Evolutionary conservation across 306 rosid genomes (phyloP).

Genomic region (Carpinus fangiana): DNA sequence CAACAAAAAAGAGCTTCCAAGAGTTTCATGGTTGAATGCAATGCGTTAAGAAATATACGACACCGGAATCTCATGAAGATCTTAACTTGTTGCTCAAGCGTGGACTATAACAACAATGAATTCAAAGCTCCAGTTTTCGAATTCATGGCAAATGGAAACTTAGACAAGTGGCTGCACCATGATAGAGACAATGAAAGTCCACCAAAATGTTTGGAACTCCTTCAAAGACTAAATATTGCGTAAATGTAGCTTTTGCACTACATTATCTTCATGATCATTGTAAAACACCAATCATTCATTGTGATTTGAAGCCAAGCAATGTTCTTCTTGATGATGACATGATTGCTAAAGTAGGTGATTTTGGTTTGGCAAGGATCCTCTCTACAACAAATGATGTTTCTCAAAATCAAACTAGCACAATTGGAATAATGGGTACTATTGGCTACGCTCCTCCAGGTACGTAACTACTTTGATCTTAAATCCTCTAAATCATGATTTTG

Average conservation of each 20-base stretch:
- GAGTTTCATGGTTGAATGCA: constrained; percentile 30
- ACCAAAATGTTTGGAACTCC: neutral
- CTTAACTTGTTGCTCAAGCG: constrained; percentile 31
- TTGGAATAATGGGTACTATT: constrained; percentile 21
- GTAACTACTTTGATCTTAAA: neutral
- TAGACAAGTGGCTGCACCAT: constrained; percentile 34
- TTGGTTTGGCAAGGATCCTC: constrained; percentile 32
- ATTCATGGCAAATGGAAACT: constrained; percentile 35
- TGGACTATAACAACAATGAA: constrained; percentile 25
- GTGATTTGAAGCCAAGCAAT: constrained; percentile 28
- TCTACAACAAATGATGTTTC: neutral
- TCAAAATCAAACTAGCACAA: constrained; percentile 14
- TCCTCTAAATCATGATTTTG: too few relatives aligned
- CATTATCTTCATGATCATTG: constrained; percentile 25
- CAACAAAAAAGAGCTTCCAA: constrained; percentile 29
- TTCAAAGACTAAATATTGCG: constrained; percentile 28
- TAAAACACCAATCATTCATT: constrained; percentile 6
- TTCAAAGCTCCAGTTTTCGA: constrained; percentile 38
- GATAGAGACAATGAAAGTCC: neutral
- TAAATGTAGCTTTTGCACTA: constrained; percentile 19
- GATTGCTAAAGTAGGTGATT: constrained; percentile 31
- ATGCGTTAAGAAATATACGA: constrained; percentile 18
- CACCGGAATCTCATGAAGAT: constrained; percentile 31
- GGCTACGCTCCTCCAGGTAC: constrained; percentile 19
- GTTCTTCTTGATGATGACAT: constrained; percentile 18